These are phyloP conservation scores for Chytriomyces confervae DNA, from an alignment of 192 early-diverging fungal species.

Conservation along the genomic window DNA sequence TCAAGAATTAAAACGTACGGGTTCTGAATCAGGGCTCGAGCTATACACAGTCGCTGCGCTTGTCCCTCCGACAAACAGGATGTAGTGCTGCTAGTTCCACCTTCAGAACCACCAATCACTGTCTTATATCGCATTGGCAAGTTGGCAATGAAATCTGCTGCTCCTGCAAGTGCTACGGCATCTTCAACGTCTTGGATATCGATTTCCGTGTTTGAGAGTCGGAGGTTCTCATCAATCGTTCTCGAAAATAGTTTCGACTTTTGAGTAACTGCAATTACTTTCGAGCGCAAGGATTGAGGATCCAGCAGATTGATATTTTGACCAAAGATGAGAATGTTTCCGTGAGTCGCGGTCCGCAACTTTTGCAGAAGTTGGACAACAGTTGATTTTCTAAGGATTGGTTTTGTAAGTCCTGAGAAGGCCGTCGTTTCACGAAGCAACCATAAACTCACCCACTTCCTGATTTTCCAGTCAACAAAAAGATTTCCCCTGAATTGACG, in stretches of 20 bases:
- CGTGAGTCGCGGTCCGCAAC: not conserved
- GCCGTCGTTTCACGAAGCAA: no score
- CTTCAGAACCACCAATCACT: slow-evolving; percentile 5
- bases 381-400: slow-evolving; percentile 13
- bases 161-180: slow-evolving; percentile 55
- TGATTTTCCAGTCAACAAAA: slow-evolving; percentile 1
- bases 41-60: slow-evolving; percentile 50
- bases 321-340: slow-evolving; percentile 5
- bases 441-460: slow-evolving; percentile 14
- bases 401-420: no score
- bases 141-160: slow-evolving; percentile 79
- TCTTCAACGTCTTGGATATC: not conserved
- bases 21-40: slow-evolving; percentile 69
- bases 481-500: not conserved
- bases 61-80: slow-evolving; percentile 43
- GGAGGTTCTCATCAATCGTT: slow-evolving; percentile 49
- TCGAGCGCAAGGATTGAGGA: not conserved
- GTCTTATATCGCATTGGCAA: slow-evolving; percentile 71
- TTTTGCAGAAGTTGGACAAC: slow-evolving; percentile 15
- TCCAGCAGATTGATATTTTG: not conserved
- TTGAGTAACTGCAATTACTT: slow-evolving; percentile 13
- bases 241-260: slow-evolving; percentile 72
- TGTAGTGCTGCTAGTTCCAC: slow-evolving; percentile 46
- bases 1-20: slow-evolving; percentile 49
- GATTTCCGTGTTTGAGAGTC: not conserved